Conservation (phyloP, 257 asterid genomes). For the Fraxinus excelsior region DNA sequence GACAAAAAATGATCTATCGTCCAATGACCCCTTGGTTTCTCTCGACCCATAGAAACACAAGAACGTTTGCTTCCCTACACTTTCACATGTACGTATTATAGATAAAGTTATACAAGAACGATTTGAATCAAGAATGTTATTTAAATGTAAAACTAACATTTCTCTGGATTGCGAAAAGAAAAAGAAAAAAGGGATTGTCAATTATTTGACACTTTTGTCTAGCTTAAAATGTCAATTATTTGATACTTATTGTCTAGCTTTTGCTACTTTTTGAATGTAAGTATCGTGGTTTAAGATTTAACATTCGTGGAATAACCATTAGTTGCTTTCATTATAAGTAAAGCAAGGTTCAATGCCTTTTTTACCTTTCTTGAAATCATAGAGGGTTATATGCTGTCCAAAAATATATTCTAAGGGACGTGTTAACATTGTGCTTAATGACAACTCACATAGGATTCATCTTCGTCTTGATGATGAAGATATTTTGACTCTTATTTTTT, state of each 20-base stretch:
- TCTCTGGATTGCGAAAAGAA: background rate
- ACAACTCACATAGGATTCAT: background rate
- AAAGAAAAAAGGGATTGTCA: background rate
- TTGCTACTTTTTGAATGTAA: background rate
- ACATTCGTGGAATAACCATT: background rate
- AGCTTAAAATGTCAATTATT: background rate
- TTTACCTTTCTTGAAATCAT: background rate
- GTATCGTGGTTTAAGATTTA: background rate
- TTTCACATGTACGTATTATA: background rate
- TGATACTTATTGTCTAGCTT: background rate
- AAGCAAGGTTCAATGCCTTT: background rate
- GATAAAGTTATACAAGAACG: background rate
- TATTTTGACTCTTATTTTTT: rapidly evolving
- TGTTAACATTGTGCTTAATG: background rate
- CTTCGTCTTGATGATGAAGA: background rate
- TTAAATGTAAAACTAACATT: background rate
- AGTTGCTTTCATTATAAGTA: background rate
- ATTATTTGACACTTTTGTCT: background rate
- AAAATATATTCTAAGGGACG: background rate
- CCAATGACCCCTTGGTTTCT: background rate
- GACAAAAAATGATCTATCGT: too few species aligned
- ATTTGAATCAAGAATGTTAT: background rate
- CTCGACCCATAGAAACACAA: background rate
- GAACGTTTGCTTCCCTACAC: background rate
- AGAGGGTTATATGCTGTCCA: background rate